phyloP scores from a whole-genome alignment of 1,284 basidiomycete genomes.

The Moniliophthora roreri region DNA sequence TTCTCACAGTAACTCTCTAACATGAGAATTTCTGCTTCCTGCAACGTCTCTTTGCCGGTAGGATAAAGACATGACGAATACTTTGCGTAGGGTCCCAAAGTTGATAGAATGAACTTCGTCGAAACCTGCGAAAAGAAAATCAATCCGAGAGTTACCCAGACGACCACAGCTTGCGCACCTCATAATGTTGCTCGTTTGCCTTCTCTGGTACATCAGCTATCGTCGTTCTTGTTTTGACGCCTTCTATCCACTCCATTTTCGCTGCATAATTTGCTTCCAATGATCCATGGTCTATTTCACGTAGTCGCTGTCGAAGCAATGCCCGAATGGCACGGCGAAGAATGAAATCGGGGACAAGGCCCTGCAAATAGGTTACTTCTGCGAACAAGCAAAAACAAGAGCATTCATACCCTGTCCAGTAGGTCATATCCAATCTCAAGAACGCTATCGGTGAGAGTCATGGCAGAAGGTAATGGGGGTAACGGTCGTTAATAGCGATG shows the following conservation, averaged over 20 bases:
- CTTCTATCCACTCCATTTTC: constrained; percentile 67
- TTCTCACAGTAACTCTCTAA: constrained; percentile 72
- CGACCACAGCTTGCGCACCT: constrained; percentile 39
- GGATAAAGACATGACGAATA: constrained; percentile 73
- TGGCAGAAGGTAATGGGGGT: not conserved
- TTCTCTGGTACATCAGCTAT: constrained; percentile 72
- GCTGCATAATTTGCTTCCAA: constrained; percentile 64
- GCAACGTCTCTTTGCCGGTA: constrained; percentile 63
- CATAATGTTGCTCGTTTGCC: constrained; percentile 82
- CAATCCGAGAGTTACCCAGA: not conserved
- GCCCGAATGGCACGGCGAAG: constrained; percentile 60
- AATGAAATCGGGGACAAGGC: constrained; percentile 62
- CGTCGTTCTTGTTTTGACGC: constrained; percentile 44
- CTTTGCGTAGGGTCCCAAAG: constrained; percentile 17
- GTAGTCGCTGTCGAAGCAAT: constrained; percentile 59
- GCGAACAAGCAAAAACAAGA: not conserved
- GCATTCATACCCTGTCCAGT: constrained; percentile 18
- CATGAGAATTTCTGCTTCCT: constrained; percentile 71
- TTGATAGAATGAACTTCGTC: constrained; percentile 59
- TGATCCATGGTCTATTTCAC: constrained; percentile 61
- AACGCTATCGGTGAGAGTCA: constrained; percentile 7
- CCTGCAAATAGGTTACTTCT: constrained; percentile 30
- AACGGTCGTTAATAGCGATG: not conserved
- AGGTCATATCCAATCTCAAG: constrained; percentile 14
- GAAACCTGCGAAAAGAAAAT: constrained; percentile 45